phyloP scores from a whole-genome alignment of 2,329 filamentous ascomycete species.

The Botrytis sinoallii region DNA sequence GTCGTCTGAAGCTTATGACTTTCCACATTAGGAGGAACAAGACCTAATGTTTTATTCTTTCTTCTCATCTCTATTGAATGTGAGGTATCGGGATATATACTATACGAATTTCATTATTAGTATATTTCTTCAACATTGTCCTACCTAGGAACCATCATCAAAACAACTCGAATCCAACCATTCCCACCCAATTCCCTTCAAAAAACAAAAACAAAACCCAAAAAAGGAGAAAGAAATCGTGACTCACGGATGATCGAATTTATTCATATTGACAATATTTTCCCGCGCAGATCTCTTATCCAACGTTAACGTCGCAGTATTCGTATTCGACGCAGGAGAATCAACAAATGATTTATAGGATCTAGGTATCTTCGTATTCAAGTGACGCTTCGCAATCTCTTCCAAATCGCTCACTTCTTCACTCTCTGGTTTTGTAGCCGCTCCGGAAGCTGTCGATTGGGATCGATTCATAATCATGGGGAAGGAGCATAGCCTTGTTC shows the following conservation, averaged over 20 bases:
- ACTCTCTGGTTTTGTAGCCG: background rate
- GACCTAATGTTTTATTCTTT: slow-evolving; percentile 31
- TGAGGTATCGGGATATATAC: slow-evolving; percentile 32
- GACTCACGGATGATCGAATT: slow-evolving; percentile 22
- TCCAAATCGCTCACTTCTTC: background rate
- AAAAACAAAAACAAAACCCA: too few relatives aligned
- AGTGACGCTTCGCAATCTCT: background rate
- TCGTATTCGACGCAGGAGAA: background rate
- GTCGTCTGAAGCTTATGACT: slow-evolving; percentile 32
- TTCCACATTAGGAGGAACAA: slow-evolving; percentile 34
- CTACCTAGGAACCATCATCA: background rate
- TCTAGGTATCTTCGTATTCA: background rate
- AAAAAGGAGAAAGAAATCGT: background rate
- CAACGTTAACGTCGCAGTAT: background rate
- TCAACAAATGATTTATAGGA: background rate
- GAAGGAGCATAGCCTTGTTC: background rate
- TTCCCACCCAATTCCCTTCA: too few relatives aligned
- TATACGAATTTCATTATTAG: background rate
- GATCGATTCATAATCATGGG: background rate
- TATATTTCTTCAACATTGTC: background rate
- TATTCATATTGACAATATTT: background rate
- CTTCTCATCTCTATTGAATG: slow-evolving; percentile 31
- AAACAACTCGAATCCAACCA: too few relatives aligned
- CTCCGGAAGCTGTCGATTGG: background rate
- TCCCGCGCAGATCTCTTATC: background rate